Conservation (phyloP, 345 rosid species). For the Aegle marmelos region DNA sequence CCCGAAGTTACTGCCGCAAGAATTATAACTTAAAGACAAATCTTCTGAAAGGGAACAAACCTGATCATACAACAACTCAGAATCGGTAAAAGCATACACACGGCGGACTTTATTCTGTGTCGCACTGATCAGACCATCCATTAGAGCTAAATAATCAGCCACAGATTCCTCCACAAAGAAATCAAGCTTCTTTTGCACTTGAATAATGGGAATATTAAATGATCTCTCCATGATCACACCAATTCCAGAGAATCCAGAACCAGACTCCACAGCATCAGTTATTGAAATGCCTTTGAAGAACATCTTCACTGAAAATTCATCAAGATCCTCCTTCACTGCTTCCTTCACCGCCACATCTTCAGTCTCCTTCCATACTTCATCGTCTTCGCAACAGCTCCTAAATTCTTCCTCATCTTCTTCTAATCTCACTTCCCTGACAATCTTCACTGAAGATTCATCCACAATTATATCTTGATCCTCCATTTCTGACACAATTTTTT, state of each 20-base stretch:
- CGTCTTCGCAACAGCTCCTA: conserved; percentile 90
- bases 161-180: conserved; percentile 78
- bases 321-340: conserved; percentile 42
- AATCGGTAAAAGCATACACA: conserved; percentile 80
- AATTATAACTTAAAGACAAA: not conserved
- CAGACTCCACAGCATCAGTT: conserved; percentile 47
- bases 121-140: conserved; percentile 86
- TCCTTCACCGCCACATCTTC: conserved; percentile 40
- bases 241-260: conserved; percentile 71
- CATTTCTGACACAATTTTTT: conserved; percentile 38
- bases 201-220: conserved; percentile 48
- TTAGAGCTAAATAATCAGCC: conserved; percentile 76
- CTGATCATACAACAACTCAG: conserved; percentile 63
- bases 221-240: conserved; percentile 84
- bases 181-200: conserved; percentile 88
- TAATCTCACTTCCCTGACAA: conserved; percentile 39
- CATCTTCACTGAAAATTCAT: conserved; percentile 80
- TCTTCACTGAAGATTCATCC: conserved; percentile 33
- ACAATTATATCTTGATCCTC: conserved; percentile 35
- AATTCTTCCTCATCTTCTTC: conserved; percentile 92
- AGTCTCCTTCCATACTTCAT: conserved; percentile 76
- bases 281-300: conserved; percentile 81
- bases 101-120: conserved; percentile 47
- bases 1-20: not conserved
- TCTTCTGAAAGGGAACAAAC: conserved; percentile 28